Evolutionary conservation across 345 rosid species (phyloP), one percentile per base, ranked within the genome.

Genomic region (Citropsis articulata): DNA sequence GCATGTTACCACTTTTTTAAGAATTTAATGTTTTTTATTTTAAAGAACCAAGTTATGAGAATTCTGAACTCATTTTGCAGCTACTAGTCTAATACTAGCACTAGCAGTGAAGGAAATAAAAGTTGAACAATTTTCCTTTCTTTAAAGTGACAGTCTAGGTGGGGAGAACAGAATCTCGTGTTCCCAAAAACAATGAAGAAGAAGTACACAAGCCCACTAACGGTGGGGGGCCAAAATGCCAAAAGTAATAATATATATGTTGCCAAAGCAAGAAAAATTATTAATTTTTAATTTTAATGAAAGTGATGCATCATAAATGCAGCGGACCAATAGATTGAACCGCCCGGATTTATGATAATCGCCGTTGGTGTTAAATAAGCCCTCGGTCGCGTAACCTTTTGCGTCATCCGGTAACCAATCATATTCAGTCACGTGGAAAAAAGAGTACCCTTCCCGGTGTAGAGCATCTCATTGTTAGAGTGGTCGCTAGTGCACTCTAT

Each of bases 401-500:
- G 31, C 6, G 31, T 13, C 6, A 4, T 12, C 6, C 16, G 2
- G 5, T 31, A 7, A 2, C 76, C 60, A 75, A 69, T 75, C 6
- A 53, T 9, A 19, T 2, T 9, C 10, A 61, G 13, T 4, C 60
- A 36, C 59, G 3, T 12, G 22, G n/a, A 4, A 4, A 0, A 0
- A 9, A 7, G 9, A 70, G 28, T 5, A 22, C 27, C 6, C 13
- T 2, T 50, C 0, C 24, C 30, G 10, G 24, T 35, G 2, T 7
- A 62, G 73, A 57, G 61, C 61, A 84, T 48, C 36, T 1, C 31
- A 18, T 60, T 80, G 18, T 60, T 80, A 69, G 0, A 64, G 40
- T 80, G 72, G 78, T 80, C 76, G 78, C 28, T 21, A 69, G 10
- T 18, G 81, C 76, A 87, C 82, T 16, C 14, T 84, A 91, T 83